Percentiles rank a stretch among this genome's conserved stretches.
These are phyloP conservation scores for Fraxinus floribunda DNA, from an alignment of 305 asterid species.

Conservation along the genomic window DNA sequence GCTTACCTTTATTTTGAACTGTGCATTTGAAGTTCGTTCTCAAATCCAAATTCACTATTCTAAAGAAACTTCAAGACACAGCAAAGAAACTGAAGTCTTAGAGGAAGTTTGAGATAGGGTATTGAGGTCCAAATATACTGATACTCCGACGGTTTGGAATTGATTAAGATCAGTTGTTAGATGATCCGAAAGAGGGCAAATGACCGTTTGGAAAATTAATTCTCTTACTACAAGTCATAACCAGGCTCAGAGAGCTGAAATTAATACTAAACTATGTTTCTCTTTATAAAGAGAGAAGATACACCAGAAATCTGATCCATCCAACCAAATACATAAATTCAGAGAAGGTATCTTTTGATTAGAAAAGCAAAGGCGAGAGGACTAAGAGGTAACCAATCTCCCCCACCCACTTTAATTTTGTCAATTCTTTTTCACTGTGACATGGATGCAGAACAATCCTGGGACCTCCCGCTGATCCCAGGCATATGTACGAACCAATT, in stretches of 20 bases:
- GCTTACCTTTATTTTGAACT: background rate
- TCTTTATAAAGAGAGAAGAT: background rate
- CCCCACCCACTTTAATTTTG: background rate
- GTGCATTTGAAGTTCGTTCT: background rate
- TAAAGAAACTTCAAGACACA: background rate
- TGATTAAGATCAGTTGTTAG: background rate
- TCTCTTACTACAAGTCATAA: background rate
- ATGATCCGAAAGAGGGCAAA: background rate
- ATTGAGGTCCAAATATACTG: background rate
- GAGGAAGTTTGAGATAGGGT: background rate
- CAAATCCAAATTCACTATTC: background rate
- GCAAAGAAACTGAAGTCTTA: background rate
- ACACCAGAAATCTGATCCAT: background rate
- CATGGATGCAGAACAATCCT: background rate
- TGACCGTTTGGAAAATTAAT: background rate
- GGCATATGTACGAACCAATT: background rate
- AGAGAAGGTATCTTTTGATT: background rate
- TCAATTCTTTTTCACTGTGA: background rate
- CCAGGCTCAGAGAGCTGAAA: background rate
- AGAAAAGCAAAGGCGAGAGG: background rate
- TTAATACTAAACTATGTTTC: background rate
- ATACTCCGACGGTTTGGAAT: background rate
- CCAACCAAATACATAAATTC: background rate
- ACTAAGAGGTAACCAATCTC: background rate
- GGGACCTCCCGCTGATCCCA: background rate